A percentile compares a stretch with the other conserved stretches of the same genome.
These are phyloP conservation scores for Cladophialophora chaetospira DNA, from an alignment of 2,329 filamentous ascomycete genomes.

Conservation along the genomic window DNA sequence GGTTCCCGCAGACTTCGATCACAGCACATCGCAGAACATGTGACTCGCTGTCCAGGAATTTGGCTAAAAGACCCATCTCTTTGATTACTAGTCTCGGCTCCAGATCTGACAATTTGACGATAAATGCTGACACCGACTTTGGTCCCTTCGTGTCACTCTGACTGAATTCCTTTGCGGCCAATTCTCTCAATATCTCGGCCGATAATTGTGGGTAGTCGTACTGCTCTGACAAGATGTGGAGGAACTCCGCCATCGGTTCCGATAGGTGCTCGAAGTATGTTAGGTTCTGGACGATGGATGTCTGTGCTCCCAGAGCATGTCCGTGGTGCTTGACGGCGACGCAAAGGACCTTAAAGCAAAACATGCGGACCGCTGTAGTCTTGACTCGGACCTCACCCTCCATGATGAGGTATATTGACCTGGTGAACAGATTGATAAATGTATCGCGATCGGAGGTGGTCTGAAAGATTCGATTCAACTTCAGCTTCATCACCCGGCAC, in stretches of 20 bases:
- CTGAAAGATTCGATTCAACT: conserved; percentile 87
- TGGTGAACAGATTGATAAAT: conserved; percentile 86
- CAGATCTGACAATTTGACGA: conserved; percentile 89
- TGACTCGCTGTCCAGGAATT: conserved; percentile 94
- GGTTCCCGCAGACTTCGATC: conserved; percentile 95
- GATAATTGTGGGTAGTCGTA: conserved; percentile 96
- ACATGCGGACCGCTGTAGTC: conserved; percentile 86
- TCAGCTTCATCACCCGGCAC: conserved; percentile 93
- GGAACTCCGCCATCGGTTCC: conserved; percentile 97
- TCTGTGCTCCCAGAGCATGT: conserved; percentile 94
- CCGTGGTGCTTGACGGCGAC: conserved; percentile 97
- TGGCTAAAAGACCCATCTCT: conserved; percentile 93
- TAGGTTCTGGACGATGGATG: conserved; percentile 94
- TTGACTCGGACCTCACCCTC: conserved; percentile 94
- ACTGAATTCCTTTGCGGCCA: conserved; percentile 98
- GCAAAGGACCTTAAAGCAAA: conserved; percentile 94
- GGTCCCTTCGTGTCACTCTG: conserved; percentile 93
- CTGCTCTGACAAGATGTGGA: conserved; percentile 93
- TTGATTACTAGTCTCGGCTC: conserved; percentile 91
- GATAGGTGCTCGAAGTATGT: conserved; percentile 99
- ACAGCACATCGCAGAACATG: conserved; percentile 91
- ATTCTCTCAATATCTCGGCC: conserved; percentile 88
- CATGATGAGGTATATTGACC: conserved; percentile 88
- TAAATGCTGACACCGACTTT: conserved; percentile 93
- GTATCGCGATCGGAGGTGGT: conserved; percentile 96